These are phyloP conservation scores for Cenchrus purpureus DNA, from an alignment of 176 grass and related monocot genomes.

Conservation along the genomic window DNA sequence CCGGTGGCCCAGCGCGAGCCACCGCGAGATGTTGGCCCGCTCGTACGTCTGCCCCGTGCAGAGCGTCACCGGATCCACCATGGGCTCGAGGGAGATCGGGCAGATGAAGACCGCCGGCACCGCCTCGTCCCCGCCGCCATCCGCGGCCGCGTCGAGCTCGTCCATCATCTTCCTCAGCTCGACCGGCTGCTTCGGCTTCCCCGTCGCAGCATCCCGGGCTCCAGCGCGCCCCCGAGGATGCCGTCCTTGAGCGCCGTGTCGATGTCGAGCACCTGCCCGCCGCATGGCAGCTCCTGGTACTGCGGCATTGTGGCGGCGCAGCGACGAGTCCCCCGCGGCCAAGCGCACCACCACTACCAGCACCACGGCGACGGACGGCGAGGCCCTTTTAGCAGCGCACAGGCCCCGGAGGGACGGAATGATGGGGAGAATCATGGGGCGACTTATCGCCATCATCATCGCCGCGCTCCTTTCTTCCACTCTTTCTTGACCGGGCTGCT, in stretches of 20 bases:
- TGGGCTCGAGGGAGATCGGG: slow-evolving; percentile 96
- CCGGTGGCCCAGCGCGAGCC: slow-evolving; percentile 84
- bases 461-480: slow-evolving; percentile 42
- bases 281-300: slow-evolving; percentile 77
- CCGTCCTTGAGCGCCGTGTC: slow-evolving; percentile 94
- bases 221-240: slow-evolving; percentile 65
- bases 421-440: slow-evolving; percentile 62
- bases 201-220: slow-evolving; percentile 38
- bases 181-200: slow-evolving; percentile 53
- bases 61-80: slow-evolving; percentile 98
- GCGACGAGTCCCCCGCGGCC: neutral
- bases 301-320: slow-evolving; percentile 70
- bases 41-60: slow-evolving; percentile 99
- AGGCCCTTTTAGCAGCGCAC: slow-evolving; percentile 37
- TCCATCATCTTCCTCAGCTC: slow-evolving; percentile 93
- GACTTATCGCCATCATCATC: slow-evolving; percentile 53
- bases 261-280: slow-evolving; percentile 92
- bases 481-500: slow-evolving; percentile 56
- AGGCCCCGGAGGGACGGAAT: slow-evolving; percentile 40
- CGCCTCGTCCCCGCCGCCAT: slow-evolving; percentile 58
- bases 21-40: slow-evolving; percentile 79
- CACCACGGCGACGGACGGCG: slow-evolving; percentile 29
- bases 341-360: neutral
- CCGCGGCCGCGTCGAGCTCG: slow-evolving; percentile 76
- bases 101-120: slow-evolving; percentile 96